A percentile compares a stretch with the other conserved stretches of the same genome.
phyloP scores from a whole-genome alignment of 495 filamentous ascomycete species.

The Rostrohypoxylon terebratum region DNA sequence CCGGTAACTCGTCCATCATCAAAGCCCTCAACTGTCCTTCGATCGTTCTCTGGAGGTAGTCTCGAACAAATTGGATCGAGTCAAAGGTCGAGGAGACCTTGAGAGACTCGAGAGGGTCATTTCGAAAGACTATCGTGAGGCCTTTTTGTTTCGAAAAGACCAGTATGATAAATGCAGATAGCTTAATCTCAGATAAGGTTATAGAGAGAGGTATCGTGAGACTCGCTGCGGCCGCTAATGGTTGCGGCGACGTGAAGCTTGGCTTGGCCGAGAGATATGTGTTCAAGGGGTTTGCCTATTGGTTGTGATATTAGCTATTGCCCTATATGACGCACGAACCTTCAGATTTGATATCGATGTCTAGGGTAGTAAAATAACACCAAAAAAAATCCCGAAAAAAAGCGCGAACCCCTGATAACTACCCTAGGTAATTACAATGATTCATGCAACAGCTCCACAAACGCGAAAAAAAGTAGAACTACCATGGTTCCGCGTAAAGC shows the following conservation, averaged over 20 bases:
- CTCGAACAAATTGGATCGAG: slow-evolving; percentile 96
- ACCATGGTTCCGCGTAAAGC: slow-evolving; percentile 26
- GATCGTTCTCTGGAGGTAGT: slow-evolving; percentile 96
- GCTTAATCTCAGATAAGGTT: slow-evolving; percentile 92
- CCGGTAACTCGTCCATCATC: slow-evolving; percentile 97
- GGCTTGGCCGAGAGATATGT: slow-evolving; percentile 93
- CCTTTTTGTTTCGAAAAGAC: slow-evolving; percentile 98
- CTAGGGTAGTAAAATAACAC: slow-evolving; percentile 27
- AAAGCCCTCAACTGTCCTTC: slow-evolving; percentile 91
- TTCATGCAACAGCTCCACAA: slow-evolving; percentile 46
- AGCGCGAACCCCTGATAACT: slow-evolving; percentile 42
- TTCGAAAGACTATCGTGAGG: slow-evolving; percentile 94
- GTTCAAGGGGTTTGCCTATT: slow-evolving; percentile 91
- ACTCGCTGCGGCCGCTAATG: slow-evolving; percentile 90
- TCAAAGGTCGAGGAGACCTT: slow-evolving; percentile 99
- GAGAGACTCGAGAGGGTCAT: slow-evolving; percentile 96
- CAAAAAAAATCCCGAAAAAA: slow-evolving; percentile 38
- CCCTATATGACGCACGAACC: slow-evolving; percentile 48
- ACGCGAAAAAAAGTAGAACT: slow-evolving; percentile 25
- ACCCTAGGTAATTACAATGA: slow-evolving; percentile 37
- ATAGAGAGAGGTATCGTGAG: slow-evolving; percentile 97
- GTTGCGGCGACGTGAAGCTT: slow-evolving; percentile 89
- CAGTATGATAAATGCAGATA: slow-evolving; percentile 97
- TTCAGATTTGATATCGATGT: slow-evolving; percentile 17
- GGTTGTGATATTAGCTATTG: slow-evolving; percentile 60